Base-by-base conservation (phyloP, 495 filamentous ascomycete species). In the Aspergillus indologenus region DNA sequence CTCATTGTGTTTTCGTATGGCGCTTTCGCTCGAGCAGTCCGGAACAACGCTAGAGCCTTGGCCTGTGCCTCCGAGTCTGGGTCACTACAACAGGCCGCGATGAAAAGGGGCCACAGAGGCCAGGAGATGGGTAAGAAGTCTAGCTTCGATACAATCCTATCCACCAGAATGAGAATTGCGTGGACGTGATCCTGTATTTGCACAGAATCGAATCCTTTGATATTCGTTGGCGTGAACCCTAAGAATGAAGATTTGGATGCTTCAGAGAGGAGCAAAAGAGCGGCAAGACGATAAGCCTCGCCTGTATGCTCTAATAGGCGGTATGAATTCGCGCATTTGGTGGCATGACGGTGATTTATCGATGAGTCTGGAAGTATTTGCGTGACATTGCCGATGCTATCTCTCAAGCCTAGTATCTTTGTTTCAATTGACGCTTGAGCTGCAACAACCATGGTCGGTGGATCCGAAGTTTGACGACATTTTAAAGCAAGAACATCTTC, bases 31-130 rank as follows among this genome's bases (percentile, higher is more conserved):
- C 21, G 43, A 0, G 53, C 53, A 12, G 42, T n/a, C 3, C 29
- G 53, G n/a, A 56, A 56, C 24, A 56, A n/a, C 14, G 20, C 23
- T n/a, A 56, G 22, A 18, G 43, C 43, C 18, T 21, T 43, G 7
- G 53, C 15, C 46, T 46, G 45, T 7, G 7, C 31, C 22, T 46
- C 22, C 12, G 22, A 17, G 20, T 56, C 42, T 6, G 21, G 29
- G 9, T 43, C n/a, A 45, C 53, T 18, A 24, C 53, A 56, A n/a
- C 53, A 56, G 5, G 53, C 46, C 5, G 53, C 53, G 14, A 56
- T 56, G 18, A 56, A 56, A 29, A 56, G 53, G 22, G 53, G 42
- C 53, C 53, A 56, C 8, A 56, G 21, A 46, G 43, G 53, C 53
- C 53, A 56, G 21, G 53, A 45, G 42, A 56, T 31, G 19, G 43